Conservation (phyloP, 345 rosid genomes). For the Viola odorata region DNA sequence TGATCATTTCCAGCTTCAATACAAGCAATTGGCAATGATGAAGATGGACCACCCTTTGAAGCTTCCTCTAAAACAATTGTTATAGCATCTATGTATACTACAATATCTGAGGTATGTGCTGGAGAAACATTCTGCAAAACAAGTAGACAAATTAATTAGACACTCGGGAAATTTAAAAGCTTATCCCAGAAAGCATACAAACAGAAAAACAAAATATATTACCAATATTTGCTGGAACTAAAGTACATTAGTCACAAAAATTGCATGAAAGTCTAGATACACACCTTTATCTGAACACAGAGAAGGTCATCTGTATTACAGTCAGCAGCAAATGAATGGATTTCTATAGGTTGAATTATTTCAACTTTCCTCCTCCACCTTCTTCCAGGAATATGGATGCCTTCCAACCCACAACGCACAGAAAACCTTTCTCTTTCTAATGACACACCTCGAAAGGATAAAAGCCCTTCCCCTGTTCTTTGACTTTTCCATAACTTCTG, state of each 20-base stretch:
- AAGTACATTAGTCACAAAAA: background rate
- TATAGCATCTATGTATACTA: constrained; percentile 79
- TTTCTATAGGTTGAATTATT: constrained; percentile 84
- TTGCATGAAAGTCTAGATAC: constrained; percentile 13
- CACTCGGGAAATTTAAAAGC: background rate
- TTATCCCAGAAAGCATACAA: constrained; percentile 7
- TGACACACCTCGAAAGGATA: constrained; percentile 84
- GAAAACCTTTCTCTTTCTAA: constrained; percentile 88
- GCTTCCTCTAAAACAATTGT: constrained; percentile 86
- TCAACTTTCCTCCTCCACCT: constrained; percentile 94
- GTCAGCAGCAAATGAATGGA: constrained; percentile 72
- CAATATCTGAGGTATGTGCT: constrained; percentile 56
- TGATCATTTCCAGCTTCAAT: constrained; percentile 85
- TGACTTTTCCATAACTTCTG: constrained; percentile 41
- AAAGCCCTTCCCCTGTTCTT: constrained; percentile 52
- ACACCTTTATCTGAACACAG: constrained; percentile 91
- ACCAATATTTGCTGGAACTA: background rate
- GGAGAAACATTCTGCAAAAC: constrained; percentile 84
- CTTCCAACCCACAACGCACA: constrained; percentile 90
- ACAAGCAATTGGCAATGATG: constrained; percentile 87
- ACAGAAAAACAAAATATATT: background rate
- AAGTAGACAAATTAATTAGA: constrained; percentile 6
- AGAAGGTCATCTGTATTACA: constrained; percentile 95
- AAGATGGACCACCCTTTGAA: constrained; percentile 58
- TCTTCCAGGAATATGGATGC: constrained; percentile 84